Conservation (phyloP, 805 yeast species). For the Teunomyces cretensis region DNA sequence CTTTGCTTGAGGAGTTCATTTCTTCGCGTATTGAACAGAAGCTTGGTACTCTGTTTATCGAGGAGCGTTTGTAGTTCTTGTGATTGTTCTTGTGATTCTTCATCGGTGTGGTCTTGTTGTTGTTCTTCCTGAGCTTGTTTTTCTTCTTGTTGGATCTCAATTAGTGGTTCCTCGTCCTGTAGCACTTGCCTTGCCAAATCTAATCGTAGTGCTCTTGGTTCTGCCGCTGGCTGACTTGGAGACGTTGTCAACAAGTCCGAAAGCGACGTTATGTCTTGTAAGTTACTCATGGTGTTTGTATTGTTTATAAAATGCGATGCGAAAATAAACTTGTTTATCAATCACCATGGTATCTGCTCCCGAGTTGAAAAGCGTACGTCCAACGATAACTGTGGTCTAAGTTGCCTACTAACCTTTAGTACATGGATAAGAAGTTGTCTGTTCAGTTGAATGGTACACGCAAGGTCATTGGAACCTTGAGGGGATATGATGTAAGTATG, state of each 20-base stretch:
- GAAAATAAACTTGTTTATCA: conserved; percentile 1
- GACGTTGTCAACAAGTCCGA: conserved; percentile 28
- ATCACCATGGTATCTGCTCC: conserved; percentile 57
- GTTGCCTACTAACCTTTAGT: conserved; percentile 43
- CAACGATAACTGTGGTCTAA: too few species aligned
- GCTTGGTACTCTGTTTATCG: conserved; percentile 15
- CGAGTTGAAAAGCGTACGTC: conserved; percentile 55
- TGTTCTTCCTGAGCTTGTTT: background rate
- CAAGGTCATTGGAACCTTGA: conserved; percentile 71
- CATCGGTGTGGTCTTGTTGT: background rate
- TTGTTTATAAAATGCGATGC: background rate
- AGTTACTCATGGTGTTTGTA: conserved; percentile 17
- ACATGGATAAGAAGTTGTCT: conserved; percentile 73
- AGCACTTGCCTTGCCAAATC: conserved; percentile 8
- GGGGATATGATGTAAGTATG: conserved; percentile 73
- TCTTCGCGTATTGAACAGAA: conserved; percentile 13
- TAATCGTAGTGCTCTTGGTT: conserved; percentile 7
- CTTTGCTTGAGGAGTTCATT: conserved; percentile 20
- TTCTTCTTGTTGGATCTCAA: background rate
- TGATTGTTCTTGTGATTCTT: background rate
- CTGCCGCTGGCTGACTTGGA: conserved; percentile 11
- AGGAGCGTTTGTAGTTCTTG: conserved; percentile 1
- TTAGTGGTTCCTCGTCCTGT: background rate
- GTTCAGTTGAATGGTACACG: conserved; percentile 79
- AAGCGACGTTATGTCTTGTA: conserved; percentile 24